Percentiles rank a stretch among this genome's conserved stretches.
Evolutionary conservation across 2,329 filamentous ascomycete genomes (phyloP).

Genomic region (Aspergillus fructus): DNA sequence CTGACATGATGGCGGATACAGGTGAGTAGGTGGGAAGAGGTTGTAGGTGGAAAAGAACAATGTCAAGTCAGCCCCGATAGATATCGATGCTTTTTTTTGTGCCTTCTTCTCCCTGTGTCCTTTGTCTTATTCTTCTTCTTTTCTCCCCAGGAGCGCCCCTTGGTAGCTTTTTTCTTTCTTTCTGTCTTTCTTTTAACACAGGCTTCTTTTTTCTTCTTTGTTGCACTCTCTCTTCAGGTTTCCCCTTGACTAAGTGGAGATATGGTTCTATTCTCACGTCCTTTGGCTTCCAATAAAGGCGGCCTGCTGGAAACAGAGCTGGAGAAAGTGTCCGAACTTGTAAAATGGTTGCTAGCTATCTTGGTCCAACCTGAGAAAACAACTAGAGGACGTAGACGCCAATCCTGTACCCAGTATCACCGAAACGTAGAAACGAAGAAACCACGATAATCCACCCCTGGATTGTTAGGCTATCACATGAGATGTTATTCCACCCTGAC

Average conservation of each 20-base stretch:
- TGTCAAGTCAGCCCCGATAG: background rate
- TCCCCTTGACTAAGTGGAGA: slow-evolving; percentile 19
- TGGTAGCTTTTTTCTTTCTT: slow-evolving; percentile 14
- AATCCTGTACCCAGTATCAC: slow-evolving; percentile 26
- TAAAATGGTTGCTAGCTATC: slow-evolving; percentile 49
- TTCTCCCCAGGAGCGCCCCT: slow-evolving; percentile 5
- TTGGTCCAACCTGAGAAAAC: slow-evolving; percentile 40
- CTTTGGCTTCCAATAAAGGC: slow-evolving; percentile 24
- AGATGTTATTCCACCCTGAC: slow-evolving; percentile 16
- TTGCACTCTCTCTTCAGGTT: slow-evolving; percentile 12
- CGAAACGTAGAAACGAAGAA: slow-evolving; percentile 22
- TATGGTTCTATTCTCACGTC: slow-evolving; percentile 22
- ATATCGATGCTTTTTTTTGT: background rate
- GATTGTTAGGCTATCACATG: slow-evolving; percentile 24
- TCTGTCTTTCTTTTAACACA: slow-evolving; percentile 9
- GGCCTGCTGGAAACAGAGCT: slow-evolving; percentile 34
- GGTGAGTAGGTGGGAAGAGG: slow-evolving; percentile 5
- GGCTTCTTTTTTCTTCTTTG: slow-evolving; percentile 20
- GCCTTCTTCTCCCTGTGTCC: slow-evolving; percentile 11
- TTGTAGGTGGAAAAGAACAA: background rate
- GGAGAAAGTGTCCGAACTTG: slow-evolving; percentile 40
- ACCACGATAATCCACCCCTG: slow-evolving; percentile 25
- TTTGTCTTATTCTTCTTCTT: slow-evolving; percentile 10
- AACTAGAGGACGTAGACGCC: slow-evolving; percentile 35
- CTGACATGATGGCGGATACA: slow-evolving; percentile 59